A percentile compares a stretch with the other conserved stretches of the same genome.
These are phyloP conservation scores for Lecanosticta acicola DNA, from an alignment of 2,329 filamentous ascomycete genomes.

Conservation along the genomic window DNA sequence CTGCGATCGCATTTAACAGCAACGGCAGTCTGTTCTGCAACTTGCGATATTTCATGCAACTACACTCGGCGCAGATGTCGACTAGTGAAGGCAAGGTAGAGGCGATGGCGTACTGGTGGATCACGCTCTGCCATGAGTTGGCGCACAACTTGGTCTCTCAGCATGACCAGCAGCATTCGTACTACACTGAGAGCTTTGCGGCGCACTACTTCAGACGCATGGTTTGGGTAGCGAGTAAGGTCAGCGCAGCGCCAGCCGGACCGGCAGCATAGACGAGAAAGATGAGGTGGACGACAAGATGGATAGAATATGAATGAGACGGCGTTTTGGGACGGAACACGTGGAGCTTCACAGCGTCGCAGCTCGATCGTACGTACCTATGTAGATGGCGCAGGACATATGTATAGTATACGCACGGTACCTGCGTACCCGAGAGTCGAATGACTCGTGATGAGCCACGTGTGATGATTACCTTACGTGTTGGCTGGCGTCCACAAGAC, in stretches of 20 bases:
- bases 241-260: constrained; percentile 5
- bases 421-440: background rate
- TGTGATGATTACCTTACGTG: background rate
- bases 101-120: constrained; percentile 83
- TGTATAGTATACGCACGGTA: background rate
- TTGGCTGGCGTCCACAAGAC: background rate
- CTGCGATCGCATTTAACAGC: constrained; percentile 88
- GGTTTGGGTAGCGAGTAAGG: constrained; percentile 38
- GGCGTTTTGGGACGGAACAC: background rate
- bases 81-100: constrained; percentile 53
- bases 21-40: constrained; percentile 91
- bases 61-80: constrained; percentile 56
- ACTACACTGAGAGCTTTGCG: constrained; percentile 77
- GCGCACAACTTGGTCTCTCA: constrained; percentile 82
- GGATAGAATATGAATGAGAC: background rate
- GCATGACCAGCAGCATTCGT: constrained; percentile 75
- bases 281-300: too few relatives aligned
- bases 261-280: background rate
- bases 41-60: constrained; percentile 73
- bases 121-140: constrained; percentile 91
- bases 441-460: background rate
- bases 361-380: background rate
- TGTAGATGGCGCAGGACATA: background rate
- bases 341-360: background rate
- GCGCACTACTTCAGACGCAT: constrained; percentile 71